Evolutionary conservation across 352 stramenopile genomes (phyloP).

Genomic region (Globisporangium sylvaticum): DNA sequence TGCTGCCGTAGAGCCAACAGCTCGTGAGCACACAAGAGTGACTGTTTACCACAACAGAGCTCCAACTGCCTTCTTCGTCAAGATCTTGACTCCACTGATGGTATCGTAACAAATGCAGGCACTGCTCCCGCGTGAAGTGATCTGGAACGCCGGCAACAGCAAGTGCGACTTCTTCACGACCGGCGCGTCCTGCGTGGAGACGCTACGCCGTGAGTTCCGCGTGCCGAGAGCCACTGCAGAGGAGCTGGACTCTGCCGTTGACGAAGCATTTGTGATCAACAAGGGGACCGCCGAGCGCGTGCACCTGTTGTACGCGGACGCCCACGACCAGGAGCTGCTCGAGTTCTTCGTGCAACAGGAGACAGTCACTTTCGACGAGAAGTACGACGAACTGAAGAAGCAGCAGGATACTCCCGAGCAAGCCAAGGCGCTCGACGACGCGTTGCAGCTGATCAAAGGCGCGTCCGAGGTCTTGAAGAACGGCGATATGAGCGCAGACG

Average conservation of each 20-base stretch:
- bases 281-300: constrained; percentile 63
- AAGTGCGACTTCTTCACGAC: constrained; percentile 63
- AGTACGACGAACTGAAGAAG: constrained; percentile 44
- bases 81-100: background rate
- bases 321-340: constrained; percentile 39
- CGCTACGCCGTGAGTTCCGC: constrained; percentile 53
- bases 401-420: constrained; percentile 19
- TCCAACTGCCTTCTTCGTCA: background rate
- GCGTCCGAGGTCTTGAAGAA: constrained; percentile 43
- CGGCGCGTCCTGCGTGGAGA: constrained; percentile 46
- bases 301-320: constrained; percentile 52
- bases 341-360: constrained; percentile 25
- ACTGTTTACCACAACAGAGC: background rate
- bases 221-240: constrained; percentile 1
- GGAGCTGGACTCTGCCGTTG: constrained; percentile 35
- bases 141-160: constrained; percentile 42
- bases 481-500: constrained; percentile 31
- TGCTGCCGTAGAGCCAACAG: too few relatives aligned
- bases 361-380: constrained; percentile 40
- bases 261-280: constrained; percentile 64
- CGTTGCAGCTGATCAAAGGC: constrained; percentile 55
- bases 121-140: constrained; percentile 54
- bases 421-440: constrained; percentile 30
- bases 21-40: background rate
- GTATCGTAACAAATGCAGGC: constrained; percentile 26